Base-by-base conservation (phyloP, 179 eudicot species). In the Spergularia azorica region DNA sequence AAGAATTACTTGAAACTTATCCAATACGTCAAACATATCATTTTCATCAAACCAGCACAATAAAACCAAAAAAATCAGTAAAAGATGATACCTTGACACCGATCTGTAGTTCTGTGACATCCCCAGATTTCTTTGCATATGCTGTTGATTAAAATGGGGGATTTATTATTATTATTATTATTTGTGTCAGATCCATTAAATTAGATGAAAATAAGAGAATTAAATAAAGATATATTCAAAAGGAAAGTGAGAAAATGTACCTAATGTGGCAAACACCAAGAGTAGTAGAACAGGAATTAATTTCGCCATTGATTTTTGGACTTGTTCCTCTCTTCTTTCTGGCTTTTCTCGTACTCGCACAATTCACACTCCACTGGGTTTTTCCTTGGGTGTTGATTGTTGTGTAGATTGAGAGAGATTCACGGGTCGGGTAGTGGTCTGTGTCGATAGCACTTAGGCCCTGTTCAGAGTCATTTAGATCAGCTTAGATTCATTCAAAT, bases 31-130 rank as follows among this genome's bases (percentile, higher is more conserved):
- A 57, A 36, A 36, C 39, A 10, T 9, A 55, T 55, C 15, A 55
- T 0, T 3, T 10, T 10, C 6, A 57, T n/a, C 18, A 57, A 15
- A 4, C 18, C 43, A 61, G 12, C 17, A 18, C 7, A 48, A 26
- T 5, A 20, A 61, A 36, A 46, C 13, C 18, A 41, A 59, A 12
- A 17, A 17, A n/a, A 60, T 26, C 16, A 38, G 5, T 46, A 48
- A 26, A 26, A 64, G 2, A 17, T 18, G 10, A 71, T 78, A 95
- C 99, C 98, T 96, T 96, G 41, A 96, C 98, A 72, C 98, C 99
- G 91, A 96, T 96, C 91, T 91, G 98, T 74, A 96, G 63, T 79
- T 88, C 94, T 32, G 87, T 90, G 5, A 96, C 98, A 84, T 96
- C 86, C 10, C 66, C 69, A 4, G 86, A 79, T 38, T 76, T 79